phyloP scores from a whole-genome alignment of 2,329 filamentous ascomycete genomes.

The Neodidymelliopsis sp. region DNA sequence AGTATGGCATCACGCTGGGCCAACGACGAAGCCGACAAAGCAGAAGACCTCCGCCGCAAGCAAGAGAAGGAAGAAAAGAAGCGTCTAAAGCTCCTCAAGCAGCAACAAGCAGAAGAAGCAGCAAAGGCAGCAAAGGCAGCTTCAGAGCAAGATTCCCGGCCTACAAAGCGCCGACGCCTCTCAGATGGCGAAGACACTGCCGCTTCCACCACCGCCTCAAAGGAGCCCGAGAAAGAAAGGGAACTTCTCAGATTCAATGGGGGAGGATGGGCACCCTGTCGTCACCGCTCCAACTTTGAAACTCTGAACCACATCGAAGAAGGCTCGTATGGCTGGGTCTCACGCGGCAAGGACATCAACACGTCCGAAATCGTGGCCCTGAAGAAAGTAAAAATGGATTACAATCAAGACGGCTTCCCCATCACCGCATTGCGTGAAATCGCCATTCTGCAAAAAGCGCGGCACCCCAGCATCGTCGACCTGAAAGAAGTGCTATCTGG shows the following conservation, averaged over 20 bases:
- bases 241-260: slow-evolving; percentile 76
- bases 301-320: slow-evolving; percentile 97
- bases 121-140: slow-evolving; percentile 37
- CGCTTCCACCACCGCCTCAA: slow-evolving; percentile 29
- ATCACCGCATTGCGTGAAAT: slow-evolving; percentile 95
- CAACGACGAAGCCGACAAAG: slow-evolving; percentile 80
- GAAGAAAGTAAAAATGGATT: slow-evolving; percentile 92
- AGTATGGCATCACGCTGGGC: slow-evolving; percentile 81
- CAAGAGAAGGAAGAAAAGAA: slow-evolving; percentile 90
- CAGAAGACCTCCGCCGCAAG: slow-evolving; percentile 74
- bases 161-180: slow-evolving; percentile 69
- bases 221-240: slow-evolving; percentile 47
- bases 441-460: slow-evolving; percentile 81
- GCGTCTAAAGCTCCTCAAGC: slow-evolving; percentile 81
- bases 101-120: slow-evolving; percentile 68
- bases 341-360: slow-evolving; percentile 75
- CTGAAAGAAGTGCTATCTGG: slow-evolving; percentile 86
- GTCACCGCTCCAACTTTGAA: slow-evolving; percentile 87
- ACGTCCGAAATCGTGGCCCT: slow-evolving; percentile 86
- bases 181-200: slow-evolving; percentile 53
- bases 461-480: slow-evolving; percentile 82
- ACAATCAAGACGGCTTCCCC: slow-evolving; percentile 77
- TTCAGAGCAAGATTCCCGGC: slow-evolving; percentile 40
- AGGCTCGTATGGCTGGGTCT: slow-evolving; percentile 94
- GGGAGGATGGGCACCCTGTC: slow-evolving; percentile 72